Evolutionary conservation across 2,329 filamentous ascomycete genomes (phyloP).

Genomic region (Fusarium beomiforme): DNA sequence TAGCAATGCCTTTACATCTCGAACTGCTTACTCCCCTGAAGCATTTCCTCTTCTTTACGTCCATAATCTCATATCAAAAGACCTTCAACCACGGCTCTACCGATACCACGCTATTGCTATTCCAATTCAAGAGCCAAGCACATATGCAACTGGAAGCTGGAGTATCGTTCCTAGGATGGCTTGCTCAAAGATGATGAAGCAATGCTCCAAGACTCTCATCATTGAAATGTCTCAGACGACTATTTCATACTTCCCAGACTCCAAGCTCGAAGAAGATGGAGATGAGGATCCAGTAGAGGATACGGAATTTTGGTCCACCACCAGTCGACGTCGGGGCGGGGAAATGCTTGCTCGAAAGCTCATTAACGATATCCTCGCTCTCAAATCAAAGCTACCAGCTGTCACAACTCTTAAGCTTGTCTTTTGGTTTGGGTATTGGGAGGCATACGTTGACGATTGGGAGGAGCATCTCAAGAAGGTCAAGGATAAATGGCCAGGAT

Average conservation of each 20-base stretch:
- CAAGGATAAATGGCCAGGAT: neutral
- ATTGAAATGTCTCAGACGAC: neutral
- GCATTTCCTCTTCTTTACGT: neutral
- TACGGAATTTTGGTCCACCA: no score
- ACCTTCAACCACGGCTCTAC: neutral
- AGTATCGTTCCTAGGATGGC: neutral
- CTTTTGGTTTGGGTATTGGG: neutral
- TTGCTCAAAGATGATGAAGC: neutral
- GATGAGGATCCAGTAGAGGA: neutral
- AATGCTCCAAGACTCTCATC: neutral
- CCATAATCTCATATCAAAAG: neutral
- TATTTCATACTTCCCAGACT: rapidly evolving
- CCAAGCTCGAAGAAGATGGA: neutral
- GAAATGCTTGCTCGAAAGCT: neutral
- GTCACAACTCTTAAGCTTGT: neutral
- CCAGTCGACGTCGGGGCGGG: neutral
- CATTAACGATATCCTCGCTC: neutral
- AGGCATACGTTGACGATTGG: rapidly evolving
- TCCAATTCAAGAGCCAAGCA: neutral
- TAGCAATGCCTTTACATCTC: neutral
- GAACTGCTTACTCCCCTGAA: neutral
- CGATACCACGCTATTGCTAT: neutral
- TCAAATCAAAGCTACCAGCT: neutral
- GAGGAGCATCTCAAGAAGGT: neutral
- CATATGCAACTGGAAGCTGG: neutral